Conservation (phyloP, 2,329 filamentous ascomycete species). For the Beauveria sp. region DNA sequence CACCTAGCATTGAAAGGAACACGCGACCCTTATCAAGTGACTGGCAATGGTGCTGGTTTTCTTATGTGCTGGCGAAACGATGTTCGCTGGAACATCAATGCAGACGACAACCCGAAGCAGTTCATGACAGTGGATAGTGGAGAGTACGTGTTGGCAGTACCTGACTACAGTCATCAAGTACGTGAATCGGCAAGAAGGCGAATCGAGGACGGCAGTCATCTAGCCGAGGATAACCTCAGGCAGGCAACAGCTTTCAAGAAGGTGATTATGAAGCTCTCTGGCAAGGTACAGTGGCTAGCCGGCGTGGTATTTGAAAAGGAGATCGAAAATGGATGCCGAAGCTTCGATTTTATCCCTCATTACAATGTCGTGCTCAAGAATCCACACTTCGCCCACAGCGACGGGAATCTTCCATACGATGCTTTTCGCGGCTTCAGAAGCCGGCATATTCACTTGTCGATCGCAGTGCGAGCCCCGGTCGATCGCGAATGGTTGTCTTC, state of each 20-base stretch:
- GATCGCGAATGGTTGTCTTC: constrained; percentile 79
- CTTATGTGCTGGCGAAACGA: constrained; percentile 98
- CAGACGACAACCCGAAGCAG: constrained; percentile 77
- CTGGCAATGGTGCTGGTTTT: constrained; percentile 87
- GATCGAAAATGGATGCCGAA: constrained; percentile 61
- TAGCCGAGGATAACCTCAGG: constrained; percentile 57
- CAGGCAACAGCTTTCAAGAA: constrained; percentile 89
- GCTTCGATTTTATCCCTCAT: constrained; percentile 85
- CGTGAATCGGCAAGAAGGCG: constrained; percentile 50
- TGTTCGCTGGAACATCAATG: constrained; percentile 78
- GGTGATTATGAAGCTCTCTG: constrained; percentile 96
- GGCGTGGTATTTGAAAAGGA: constrained; percentile 90
- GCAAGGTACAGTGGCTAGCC: constrained; percentile 86
- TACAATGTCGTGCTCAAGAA: constrained; percentile 85
- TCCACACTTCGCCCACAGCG: constrained; percentile 62
- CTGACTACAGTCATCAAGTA: constrained; percentile 85
- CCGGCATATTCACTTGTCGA: constrained; percentile 90
- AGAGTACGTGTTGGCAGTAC: constrained; percentile 89
- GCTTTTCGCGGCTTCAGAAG: constrained; percentile 96
- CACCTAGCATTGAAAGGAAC: constrained; percentile 88
- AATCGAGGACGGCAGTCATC: constrained; percentile 51
- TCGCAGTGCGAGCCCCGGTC: constrained; percentile 80
- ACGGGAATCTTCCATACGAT: constrained; percentile 60
- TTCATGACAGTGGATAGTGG: constrained; percentile 96
- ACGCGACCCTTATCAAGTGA: constrained; percentile 88